A percentile compares a stretch with the other conserved stretches of the same genome.
phyloP scores from a whole-genome alignment of 1,284 basidiomycete species.

The Meira nashicola region DNA sequence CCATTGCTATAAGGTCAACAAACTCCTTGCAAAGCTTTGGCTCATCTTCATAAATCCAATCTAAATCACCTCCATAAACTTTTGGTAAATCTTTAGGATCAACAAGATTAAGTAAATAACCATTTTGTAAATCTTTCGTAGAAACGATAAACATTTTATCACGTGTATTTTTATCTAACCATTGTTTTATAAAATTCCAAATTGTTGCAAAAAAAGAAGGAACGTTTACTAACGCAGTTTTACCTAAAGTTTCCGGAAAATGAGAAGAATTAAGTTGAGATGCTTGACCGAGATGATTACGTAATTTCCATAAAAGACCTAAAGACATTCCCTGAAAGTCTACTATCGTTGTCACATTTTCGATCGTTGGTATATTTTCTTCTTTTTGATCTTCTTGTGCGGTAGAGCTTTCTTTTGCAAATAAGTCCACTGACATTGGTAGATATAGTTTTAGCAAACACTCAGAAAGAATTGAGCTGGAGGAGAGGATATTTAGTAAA shows the following conservation, averaged over 20 bases:
- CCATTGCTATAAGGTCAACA: neutral
- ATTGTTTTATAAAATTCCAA: slow-evolving; percentile 1
- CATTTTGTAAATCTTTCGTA: neutral
- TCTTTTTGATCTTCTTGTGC: too few species aligned
- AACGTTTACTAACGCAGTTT: slow-evolving; percentile 6
- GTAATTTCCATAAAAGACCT: neutral
- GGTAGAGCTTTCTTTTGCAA: too few species aligned
- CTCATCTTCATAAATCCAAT: slow-evolving; percentile 8
- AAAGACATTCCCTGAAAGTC: slow-evolving; percentile 5
- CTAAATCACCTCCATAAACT: slow-evolving; percentile 9
- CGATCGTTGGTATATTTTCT: too few species aligned
- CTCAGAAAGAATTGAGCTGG: too few species aligned
- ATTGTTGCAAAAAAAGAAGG: slow-evolving; percentile 7
- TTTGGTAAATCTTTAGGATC: neutral
- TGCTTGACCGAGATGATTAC: slow-evolving; percentile 3
- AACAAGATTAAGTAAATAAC: neutral
- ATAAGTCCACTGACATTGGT: too few species aligned
- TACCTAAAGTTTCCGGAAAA: slow-evolving; percentile 8
- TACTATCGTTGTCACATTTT: slow-evolving; percentile 3
- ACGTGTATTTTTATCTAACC: slow-evolving; percentile 8
- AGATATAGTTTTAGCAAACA: too few species aligned
- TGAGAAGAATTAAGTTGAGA: slow-evolving; percentile 5
- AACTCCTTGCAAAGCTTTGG: neutral
- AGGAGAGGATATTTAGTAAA: too few species aligned
- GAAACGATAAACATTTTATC: slow-evolving; percentile 6